Percentiles rank a stretch among this genome's conserved stretches.
These are phyloP conservation scores for Luffa aegyptiaca DNA, from an alignment of 306 rosid species.

Conservation along the genomic window DNA sequence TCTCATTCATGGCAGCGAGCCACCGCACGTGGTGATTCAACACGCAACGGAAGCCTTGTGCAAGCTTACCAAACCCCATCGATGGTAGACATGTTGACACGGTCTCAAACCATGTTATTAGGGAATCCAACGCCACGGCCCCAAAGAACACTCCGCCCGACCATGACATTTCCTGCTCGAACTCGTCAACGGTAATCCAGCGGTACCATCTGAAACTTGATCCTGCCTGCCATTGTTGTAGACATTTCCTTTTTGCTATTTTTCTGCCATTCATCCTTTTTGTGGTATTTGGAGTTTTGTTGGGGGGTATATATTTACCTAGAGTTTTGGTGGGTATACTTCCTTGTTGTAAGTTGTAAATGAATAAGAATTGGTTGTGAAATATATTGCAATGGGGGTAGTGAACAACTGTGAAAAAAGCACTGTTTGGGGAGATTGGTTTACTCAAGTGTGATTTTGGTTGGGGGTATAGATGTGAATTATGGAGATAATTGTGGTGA, in stretches of 20 bases:
- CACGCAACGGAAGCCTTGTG: background rate
- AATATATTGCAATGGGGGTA: background rate
- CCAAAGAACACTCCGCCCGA: constrained; percentile 8
- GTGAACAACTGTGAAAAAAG: background rate
- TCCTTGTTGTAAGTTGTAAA: constrained; percentile 12
- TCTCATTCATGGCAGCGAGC: constrained; percentile 19
- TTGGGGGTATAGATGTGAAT: background rate
- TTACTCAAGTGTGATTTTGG: constrained; percentile 1
- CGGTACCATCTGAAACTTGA: background rate
- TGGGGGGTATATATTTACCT: constrained; percentile 9
- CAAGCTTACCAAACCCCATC: constrained; percentile 15
- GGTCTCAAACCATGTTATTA: constrained; percentile 7
- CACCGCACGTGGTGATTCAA: constrained; percentile 11
- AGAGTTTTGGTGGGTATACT: constrained; percentile 11
- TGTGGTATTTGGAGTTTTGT: constrained; percentile 5
- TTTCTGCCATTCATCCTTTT: background rate
- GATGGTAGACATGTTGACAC: constrained; percentile 13
- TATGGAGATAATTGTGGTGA: constrained; percentile 2
- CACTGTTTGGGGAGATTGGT: background rate
- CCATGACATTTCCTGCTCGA: constrained; percentile 11
- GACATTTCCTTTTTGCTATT: background rate
- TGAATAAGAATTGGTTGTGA: constrained; percentile 6
- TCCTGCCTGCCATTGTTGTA: constrained; percentile 3
- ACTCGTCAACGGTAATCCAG: background rate
- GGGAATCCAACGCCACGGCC: background rate